phyloP scores from a whole-genome alignment of 495 filamentous ascomycete species.

The Penicillium atrosanguineum region DNA sequence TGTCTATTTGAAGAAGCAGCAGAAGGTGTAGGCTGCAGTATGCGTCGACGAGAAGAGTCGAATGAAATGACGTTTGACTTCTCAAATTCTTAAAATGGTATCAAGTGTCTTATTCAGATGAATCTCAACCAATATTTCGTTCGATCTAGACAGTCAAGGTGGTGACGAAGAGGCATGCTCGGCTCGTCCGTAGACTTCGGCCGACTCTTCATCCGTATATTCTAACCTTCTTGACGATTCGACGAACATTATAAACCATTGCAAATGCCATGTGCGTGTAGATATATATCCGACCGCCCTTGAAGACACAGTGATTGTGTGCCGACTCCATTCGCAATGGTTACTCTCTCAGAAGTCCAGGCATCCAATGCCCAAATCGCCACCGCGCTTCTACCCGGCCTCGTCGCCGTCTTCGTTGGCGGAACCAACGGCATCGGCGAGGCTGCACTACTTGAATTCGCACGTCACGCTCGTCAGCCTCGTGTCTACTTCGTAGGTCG shows the following conservation, averaged over 20 bases:
- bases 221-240: background rate
- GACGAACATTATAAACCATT: background rate
- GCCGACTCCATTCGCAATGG: slow-evolving; percentile 24
- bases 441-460: slow-evolving; percentile 52
- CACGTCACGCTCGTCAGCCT: slow-evolving; percentile 39
- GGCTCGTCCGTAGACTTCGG: background rate
- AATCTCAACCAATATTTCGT: too few relatives aligned
- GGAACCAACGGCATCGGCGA: slow-evolving; percentile 63
- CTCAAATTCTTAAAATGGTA: too few relatives aligned
- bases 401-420: slow-evolving; percentile 59
- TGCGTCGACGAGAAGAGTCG: too few relatives aligned
- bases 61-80: too few relatives aligned
- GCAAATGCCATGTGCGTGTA: background rate
- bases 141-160: background rate
- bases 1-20: slow-evolving; percentile 20
- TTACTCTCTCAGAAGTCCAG: slow-evolving; percentile 31
- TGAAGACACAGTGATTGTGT: background rate
- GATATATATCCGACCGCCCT: background rate
- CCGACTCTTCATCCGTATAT: background rate
- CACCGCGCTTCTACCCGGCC: slow-evolving; percentile 32
- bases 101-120: too few relatives aligned
- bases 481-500: slow-evolving; percentile 47
- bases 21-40: slow-evolving; percentile 13
- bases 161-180: background rate
- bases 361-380: slow-evolving; percentile 39